Percentiles rank a stretch among this genome's conserved stretches.
phyloP scores from a whole-genome alignment of 2,329 filamentous ascomycete genomes.

The Aspergillus viridinutans region DNA sequence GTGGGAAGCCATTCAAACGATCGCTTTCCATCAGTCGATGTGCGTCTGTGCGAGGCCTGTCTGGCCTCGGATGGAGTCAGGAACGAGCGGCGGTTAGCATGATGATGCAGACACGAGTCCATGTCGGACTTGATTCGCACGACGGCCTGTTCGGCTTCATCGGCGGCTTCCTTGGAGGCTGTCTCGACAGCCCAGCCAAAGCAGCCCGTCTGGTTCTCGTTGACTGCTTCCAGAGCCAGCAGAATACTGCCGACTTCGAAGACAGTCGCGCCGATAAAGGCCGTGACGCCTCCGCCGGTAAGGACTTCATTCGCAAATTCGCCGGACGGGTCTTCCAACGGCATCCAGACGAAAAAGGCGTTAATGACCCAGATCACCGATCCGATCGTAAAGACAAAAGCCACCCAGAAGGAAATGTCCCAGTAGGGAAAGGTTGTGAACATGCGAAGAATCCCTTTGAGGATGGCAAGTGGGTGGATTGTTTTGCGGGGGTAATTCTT shows the following conservation, averaged over 20 bases:
- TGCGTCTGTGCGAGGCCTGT: neutral
- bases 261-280: constrained; percentile 63
- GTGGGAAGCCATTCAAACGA: constrained; percentile 60
- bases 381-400: constrained; percentile 51
- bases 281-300: constrained; percentile 57
- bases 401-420: constrained; percentile 56
- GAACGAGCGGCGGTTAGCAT: constrained; percentile 34
- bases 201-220: constrained; percentile 60
- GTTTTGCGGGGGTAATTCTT: constrained; percentile 32
- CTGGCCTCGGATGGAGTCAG: neutral
- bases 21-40: constrained; percentile 9
- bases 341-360: constrained; percentile 61
- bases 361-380: constrained; percentile 57
- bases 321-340: constrained; percentile 49
- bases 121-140: constrained; percentile 13
- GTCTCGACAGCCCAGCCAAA: constrained; percentile 66
- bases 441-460: constrained; percentile 45
- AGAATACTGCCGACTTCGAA: constrained; percentile 63
- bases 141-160: constrained; percentile 4
- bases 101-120: constrained; percentile 40
- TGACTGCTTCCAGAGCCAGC: constrained; percentile 64
- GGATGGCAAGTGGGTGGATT: constrained; percentile 26
- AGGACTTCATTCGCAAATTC: constrained; percentile 53
- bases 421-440: constrained; percentile 50
- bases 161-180: constrained; percentile 34